A percentile compares a stretch with the other conserved stretches of the same genome.
Evolutionary conservation across 2,329 filamentous ascomycete genomes (phyloP).

Genomic region (Trichoderma aggressivum): DNA sequence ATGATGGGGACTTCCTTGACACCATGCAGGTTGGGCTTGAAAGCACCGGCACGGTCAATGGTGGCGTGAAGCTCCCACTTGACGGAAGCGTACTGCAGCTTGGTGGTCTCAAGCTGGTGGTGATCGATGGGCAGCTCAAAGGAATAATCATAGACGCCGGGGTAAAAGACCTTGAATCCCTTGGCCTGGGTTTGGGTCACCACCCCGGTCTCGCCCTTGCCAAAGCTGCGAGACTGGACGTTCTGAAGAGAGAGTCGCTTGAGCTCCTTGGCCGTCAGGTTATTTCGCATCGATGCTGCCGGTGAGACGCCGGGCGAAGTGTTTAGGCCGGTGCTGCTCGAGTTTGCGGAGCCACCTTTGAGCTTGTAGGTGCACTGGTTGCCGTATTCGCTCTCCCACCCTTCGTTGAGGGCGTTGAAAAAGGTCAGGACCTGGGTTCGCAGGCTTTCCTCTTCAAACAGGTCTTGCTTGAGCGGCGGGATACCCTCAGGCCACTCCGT

Average conservation of each 20-base stretch:
- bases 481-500: conserved; percentile 98
- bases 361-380: conserved; percentile 58
- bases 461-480: conserved; percentile 78
- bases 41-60: conserved; percentile 82
- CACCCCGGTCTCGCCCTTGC: conserved; percentile 69
- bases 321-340: conserved; percentile 33
- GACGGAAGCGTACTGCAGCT: conserved; percentile 79
- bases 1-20: conserved; percentile 79
- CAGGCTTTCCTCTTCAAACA: conserved; percentile 78
- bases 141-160: conserved; percentile 63
- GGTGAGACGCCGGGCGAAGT: conserved; percentile 22
- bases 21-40: conserved; percentile 83
- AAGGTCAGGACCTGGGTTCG: conserved; percentile 89
- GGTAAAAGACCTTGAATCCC: conserved; percentile 81
- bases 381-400: conserved; percentile 60
- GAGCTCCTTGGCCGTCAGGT: conserved; percentile 45
- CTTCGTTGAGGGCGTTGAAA: conserved; percentile 73
- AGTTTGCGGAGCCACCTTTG: conserved; percentile 37
- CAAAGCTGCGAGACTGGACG: conserved; percentile 81
- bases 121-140: conserved; percentile 91
- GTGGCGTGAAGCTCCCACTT: conserved; percentile 84
- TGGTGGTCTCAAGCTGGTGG: conserved; percentile 82
- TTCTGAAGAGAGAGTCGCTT: conserved; percentile 74
- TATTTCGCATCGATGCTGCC: conserved; percentile 26
- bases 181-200: conserved; percentile 59